A percentile compares a stretch with the other conserved stretches of the same genome.
These are phyloP conservation scores for Helianthus tuberosus DNA, from an alignment of 129 eudicot genomes.

Conservation along the genomic window DNA sequence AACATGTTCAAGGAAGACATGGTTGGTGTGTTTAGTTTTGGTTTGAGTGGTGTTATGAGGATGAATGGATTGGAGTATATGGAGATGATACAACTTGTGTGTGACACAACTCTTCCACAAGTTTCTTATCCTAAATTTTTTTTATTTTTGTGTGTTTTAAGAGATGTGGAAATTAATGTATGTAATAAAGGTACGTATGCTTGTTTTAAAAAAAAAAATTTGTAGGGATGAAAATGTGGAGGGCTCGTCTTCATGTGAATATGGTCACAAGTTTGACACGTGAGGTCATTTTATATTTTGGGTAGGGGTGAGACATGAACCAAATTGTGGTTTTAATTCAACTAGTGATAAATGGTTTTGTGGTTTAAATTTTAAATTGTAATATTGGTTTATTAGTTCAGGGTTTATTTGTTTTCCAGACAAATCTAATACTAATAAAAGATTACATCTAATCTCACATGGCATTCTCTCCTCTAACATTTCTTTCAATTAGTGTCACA, in stretches of 20 bases:
- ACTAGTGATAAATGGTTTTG: neutral
- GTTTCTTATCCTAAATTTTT: constrained; percentile 36
- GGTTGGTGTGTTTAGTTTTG: constrained; percentile 3
- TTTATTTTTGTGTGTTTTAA: constrained; percentile 16
- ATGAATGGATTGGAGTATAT: constrained; percentile 26
- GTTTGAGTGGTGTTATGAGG: constrained; percentile 27
- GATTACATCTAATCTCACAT: too few relatives aligned
- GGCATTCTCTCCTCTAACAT: too few relatives aligned
- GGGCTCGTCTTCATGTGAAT: constrained; percentile 29
- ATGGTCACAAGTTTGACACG: constrained; percentile 50
- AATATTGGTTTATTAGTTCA: too few relatives aligned
- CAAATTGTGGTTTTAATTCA: too few relatives aligned
- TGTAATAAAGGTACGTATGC: too few relatives aligned
- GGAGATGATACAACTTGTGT: constrained; percentile 30
- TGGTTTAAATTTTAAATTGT: neutral
- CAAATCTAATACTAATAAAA: too few relatives aligned
- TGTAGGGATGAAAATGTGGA: constrained; percentile 27
- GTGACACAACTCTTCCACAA: constrained; percentile 39
- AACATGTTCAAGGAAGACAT: constrained; percentile 46
- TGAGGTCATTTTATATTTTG: constrained; percentile 3
- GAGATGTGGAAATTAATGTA: too few relatives aligned
- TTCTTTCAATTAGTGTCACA: too few relatives aligned
- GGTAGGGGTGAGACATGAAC: neutral
- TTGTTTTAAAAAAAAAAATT: neutral
- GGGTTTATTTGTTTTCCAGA: too few relatives aligned